Evolutionary conservation across 352 stramenopile genomes (phyloP).

Genomic region (Pythium vanterpoolii): DNA sequence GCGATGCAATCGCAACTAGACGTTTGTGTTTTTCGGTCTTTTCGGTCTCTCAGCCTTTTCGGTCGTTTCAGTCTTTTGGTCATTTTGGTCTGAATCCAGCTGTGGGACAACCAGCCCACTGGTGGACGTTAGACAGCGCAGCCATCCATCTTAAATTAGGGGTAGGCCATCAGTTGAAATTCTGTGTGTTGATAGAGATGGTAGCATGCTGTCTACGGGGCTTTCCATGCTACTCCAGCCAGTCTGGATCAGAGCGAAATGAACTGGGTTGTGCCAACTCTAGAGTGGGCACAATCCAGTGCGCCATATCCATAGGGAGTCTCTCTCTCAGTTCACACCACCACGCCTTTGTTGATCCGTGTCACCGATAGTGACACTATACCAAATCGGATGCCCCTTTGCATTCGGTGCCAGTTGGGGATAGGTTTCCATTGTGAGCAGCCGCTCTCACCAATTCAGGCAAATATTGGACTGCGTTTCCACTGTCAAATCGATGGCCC

Average conservation of each 20-base stretch:
- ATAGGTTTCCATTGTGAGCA: not conserved
- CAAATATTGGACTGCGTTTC: not conserved
- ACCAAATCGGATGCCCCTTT: not conserved
- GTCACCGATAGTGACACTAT: not conserved
- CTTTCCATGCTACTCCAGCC: not conserved
- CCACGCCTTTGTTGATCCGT: conserved; percentile 11
- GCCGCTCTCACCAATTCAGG: not conserved
- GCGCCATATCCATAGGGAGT: no score
- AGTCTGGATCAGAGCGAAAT: not conserved
- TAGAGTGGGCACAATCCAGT: no score
- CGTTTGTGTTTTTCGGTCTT: no score
- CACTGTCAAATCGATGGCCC: not conserved
- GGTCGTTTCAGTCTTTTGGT: no score
- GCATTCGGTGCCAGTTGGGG: not conserved
- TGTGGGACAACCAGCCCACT: not conserved
- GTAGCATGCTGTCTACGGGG: no score
- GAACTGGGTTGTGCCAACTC: no score
- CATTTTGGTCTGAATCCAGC: no score
- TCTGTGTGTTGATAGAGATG: not conserved
- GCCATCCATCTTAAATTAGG: conserved; percentile 3
- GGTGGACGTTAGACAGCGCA: conserved; percentile 11
- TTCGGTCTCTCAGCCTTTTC: no score
- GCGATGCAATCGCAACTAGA: no score
- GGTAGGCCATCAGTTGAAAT: no score
- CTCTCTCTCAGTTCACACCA: conserved; percentile 2